These are phyloP conservation scores for Aspergillus brasiliensis DNA, from an alignment of 2,329 filamentous ascomycete genomes.

Conservation along the genomic window DNA sequence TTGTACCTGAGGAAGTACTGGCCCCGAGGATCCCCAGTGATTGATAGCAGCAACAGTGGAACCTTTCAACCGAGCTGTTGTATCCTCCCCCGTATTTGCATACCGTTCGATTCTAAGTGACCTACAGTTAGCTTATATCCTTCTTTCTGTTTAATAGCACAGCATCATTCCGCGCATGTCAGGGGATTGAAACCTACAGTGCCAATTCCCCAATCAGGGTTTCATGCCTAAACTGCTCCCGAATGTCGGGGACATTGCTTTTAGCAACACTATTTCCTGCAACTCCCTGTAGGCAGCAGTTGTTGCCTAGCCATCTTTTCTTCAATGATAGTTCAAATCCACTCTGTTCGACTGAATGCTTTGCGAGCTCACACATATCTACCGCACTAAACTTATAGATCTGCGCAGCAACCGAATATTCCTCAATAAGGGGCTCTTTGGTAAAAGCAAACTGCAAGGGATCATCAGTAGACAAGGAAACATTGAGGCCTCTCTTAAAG, in stretches of 20 bases:
- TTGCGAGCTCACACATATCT: conserved; percentile 97
- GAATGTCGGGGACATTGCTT: conserved; percentile 91
- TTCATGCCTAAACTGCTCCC: conserved; percentile 85
- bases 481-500: conserved; percentile 91
- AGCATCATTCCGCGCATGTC: background rate
- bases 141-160: background rate
- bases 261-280: conserved; percentile 90
- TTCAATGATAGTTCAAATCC: conserved; percentile 90
- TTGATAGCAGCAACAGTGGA: background rate
- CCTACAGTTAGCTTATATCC: background rate
- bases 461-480: conserved; percentile 94
- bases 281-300: conserved; percentile 76
- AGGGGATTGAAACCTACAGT: conserved; percentile 61
- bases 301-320: conserved; percentile 82
- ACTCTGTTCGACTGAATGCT: conserved; percentile 92
- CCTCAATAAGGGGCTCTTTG: conserved; percentile 95
- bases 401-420: conserved; percentile 96
- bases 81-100: background rate
- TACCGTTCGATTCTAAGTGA: background rate
- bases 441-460: conserved; percentile 98
- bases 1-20: too few relatives aligned
- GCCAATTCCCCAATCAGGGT: conserved; percentile 80
- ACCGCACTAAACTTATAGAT: conserved; percentile 97
- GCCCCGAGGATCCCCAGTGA: background rate
- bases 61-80: background rate